Base-by-base conservation (phyloP, 2,329 filamentous ascomycete genomes). In the Geosmithia flava region DNA sequence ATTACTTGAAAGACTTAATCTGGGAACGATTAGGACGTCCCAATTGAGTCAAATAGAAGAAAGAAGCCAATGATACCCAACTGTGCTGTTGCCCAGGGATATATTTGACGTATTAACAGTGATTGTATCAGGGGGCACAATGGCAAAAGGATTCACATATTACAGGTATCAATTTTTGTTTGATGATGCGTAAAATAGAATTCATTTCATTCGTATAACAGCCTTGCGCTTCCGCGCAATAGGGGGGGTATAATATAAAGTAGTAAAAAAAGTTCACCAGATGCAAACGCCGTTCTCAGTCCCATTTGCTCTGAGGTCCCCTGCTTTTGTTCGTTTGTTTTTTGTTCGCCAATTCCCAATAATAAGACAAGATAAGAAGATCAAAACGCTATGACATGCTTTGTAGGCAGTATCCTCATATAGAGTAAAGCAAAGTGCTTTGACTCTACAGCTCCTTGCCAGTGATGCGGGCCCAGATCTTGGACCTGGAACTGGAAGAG, bases 21-120 rank as follows among this genome's bases (percentile, higher is more conserved):
- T 30, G 27, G 29, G 8, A n/a, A n/a, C 20, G 42, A 44, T 6
- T 44, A 45, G 44, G 33, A 16, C 17, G 20, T 46, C 40, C 46
- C 30, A 46, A 42, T 48, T 44, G 44, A 41, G 33, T 19, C 13
- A 43, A 30, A 20, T 37, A 37, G 33, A 37, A 49, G 47, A 60
- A 61, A 49, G 47, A 60, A 61, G 56, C 54, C 58, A 66, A 66
- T 65, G 62, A 67, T 67, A 67, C 65, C 65, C 64, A 56, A 57
- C 56, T 60, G 56, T 59, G 55, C 56, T 37, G 33, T 37, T 30
- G 29, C 29, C 33, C 11, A 37, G 33, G 33, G 23, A 5, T 8
- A 27, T n/a, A n/a, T n/a, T n/a, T n/a, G n/a, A n/a, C n/a, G n/a
- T n/a, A n/a, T n/a, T n/a, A n/a, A n/a, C n/a, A n/a, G n/a, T n/a